phyloP scores from a whole-genome alignment of 2,329 filamentous ascomycete species.

The Chrysoporthe deuterocubensis region DNA sequence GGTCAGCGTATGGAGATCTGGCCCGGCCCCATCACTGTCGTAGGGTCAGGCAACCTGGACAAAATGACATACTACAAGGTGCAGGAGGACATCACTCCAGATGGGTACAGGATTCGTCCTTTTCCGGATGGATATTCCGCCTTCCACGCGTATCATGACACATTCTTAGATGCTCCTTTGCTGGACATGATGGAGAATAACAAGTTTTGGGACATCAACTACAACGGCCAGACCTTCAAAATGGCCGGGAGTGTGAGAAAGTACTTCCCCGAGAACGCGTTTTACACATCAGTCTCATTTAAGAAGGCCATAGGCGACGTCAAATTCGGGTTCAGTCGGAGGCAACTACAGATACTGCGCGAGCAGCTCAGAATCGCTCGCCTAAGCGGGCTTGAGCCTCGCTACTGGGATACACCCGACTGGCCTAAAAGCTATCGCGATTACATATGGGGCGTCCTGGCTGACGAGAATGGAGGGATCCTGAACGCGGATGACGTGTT shows the following conservation, averaged over 20 bases:
- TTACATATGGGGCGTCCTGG: slow-evolving; percentile 1
- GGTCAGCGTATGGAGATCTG: not conserved
- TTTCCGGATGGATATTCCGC: not conserved
- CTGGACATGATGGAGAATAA: slow-evolving; percentile 3
- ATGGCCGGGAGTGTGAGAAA: not conserved
- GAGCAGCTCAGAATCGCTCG: slow-evolving; percentile 2
- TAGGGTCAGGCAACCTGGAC: slow-evolving; percentile 1
- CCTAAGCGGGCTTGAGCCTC: not conserved
- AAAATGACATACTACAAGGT: not conserved
- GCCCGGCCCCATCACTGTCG: not conserved
- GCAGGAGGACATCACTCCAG: slow-evolving; percentile 1
- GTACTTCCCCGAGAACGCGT: not conserved
- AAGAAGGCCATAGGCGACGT: not conserved
- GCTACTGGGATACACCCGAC: not conserved
- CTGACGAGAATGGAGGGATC: not conserved
- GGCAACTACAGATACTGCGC: not conserved
- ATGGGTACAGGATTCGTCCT: not conserved
- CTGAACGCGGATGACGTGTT: not conserved
- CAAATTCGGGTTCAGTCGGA: not conserved
- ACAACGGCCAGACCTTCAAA: not conserved
- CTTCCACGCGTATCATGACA: slow-evolving; percentile 1
- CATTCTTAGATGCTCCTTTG: not conserved
- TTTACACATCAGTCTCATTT: not conserved
- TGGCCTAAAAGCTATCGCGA: not conserved
- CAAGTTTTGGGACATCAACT: not conserved